Evolutionary conservation across 768 basidiomycete genomes (phyloP), one percentile per base, ranked within the genome.

Genomic region (Filobasidium floriforme): DNA sequence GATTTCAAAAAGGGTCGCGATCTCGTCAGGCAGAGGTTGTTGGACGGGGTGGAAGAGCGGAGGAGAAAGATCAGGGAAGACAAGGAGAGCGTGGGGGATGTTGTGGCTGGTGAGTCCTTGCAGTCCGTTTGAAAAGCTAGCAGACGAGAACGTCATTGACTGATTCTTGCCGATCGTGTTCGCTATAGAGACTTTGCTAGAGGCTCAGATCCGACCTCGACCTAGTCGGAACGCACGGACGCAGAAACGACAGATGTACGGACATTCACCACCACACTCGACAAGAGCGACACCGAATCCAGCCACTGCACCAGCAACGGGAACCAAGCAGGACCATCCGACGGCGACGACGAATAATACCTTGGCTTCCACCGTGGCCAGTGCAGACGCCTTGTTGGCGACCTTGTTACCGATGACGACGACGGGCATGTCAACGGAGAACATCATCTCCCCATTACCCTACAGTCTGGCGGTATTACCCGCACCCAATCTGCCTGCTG

Each of bases 21-120:
- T 62, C 73, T 75, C 11, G 80, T 79, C 4, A 70, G 76, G 55
- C 76, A 78, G 69, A 66, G 78, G 41, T 63, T 82, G 28, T 59
- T 81, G 26, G 79, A 77, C 22, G 73, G 75, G 4, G 73, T 81
- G 26, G 81, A 82, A 67, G 81, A 82, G 66, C 60, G 80, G 24
- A 67, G 79, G 60, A 70, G 76, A 65, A 78, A 78, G 54, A 65
- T 80, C n/a, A 70, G 76, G 60, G 81, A 82, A 62, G 81, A 82
- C 65, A 81, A 80, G 67, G 81, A 82, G 57, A 65, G 59, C 24
- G 76, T 77, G 22, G 79, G 78, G 18, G 81, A 81, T 51, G 72
- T 79, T 12, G 75, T 79, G 2, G 69, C 79, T 14, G 80, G 80
- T 80, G 62, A 68, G 80, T 76, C 29, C 2, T 4, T 26, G 46